Evolutionary conservation across 352 stramenopile species (phyloP).

Genomic region (Globisporangium cederbergense): DNA sequence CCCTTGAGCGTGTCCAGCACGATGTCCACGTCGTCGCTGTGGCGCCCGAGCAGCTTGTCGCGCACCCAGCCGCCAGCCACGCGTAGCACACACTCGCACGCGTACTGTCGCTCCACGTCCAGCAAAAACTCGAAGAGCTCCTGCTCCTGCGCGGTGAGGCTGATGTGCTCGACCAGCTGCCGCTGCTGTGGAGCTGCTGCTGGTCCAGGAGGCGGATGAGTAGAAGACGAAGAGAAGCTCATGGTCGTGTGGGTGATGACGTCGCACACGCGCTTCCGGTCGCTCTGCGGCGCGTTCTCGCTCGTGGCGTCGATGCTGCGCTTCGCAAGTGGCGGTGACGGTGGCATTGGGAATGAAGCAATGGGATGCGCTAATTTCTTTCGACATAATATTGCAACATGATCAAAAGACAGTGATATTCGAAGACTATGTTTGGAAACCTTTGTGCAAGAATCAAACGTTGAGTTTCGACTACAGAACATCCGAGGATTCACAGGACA

Average conservation of each 20-base stretch:
- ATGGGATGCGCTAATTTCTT: too few relatives aligned
- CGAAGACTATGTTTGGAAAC: too few relatives aligned
- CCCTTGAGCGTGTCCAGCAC: slow-evolving; percentile 96
- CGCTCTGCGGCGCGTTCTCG: neutral
- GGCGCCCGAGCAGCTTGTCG: slow-evolving; percentile 92
- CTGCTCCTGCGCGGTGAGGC: slow-evolving; percentile 43
- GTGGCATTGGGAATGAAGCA: neutral
- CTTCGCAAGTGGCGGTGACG: neutral
- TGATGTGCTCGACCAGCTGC: slow-evolving; percentile 13
- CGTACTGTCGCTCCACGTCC: slow-evolving; percentile 53
- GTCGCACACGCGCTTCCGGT: neutral
- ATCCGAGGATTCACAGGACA: too few relatives aligned
- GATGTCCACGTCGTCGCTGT: slow-evolving; percentile 97
- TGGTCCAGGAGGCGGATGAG: neutral
- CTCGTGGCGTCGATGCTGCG: neutral
- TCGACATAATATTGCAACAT: too few relatives aligned
- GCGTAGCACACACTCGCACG: slow-evolving; percentile 78
- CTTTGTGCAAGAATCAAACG: too few relatives aligned
- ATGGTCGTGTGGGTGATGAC: neutral
- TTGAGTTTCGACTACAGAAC: too few relatives aligned
- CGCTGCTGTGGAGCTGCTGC: neutral
- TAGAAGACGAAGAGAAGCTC: neutral
- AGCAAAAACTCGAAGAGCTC: slow-evolving; percentile 65
- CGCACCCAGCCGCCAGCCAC: slow-evolving; percentile 99
- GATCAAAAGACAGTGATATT: too few relatives aligned